Evolutionary conservation across 495 filamentous ascomycete species (phyloP), one percentile per base, ranked within the genome.

Genomic region (Immersiella caudata): DNA sequence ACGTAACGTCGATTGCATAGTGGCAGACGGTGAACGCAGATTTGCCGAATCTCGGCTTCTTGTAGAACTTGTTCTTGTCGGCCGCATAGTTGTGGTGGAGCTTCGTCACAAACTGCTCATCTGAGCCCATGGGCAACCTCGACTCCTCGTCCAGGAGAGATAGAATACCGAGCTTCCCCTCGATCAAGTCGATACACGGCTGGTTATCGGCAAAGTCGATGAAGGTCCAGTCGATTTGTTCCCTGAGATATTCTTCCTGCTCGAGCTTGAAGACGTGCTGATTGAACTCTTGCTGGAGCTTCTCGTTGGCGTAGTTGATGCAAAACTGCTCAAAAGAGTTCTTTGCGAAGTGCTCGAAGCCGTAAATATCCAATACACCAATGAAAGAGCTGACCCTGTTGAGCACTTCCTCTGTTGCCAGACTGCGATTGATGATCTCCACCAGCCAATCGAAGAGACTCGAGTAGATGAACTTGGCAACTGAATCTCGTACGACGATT

Each of bases 271-370:
- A 99, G n/a, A 99, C 95, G 71, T 99, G 95, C 78, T 96, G 93
- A 78, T 99, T 99, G 83, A 99, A 99, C 73, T 99, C 96, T 75
- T 99, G 95, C 75, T 99, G 95, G 36, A 99, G 81, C 78, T 99
- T 99, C 79, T 99, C 95, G 79, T 99, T 99, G 76, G 95, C 95
- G 72, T 98, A 99, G 81, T 99, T 99, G 85, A 99, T 99, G 78
- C 95, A 99, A 79, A 99, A 99, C 77, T 99, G 95, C 79, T 99
- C 95, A 73, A 99, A 99, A 9, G 96, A 98, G 83, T 99, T 99
- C 82, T 97, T 97, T 60, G 96, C 94, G 73, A 99, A 99, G 80
- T 99, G 95, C 78, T 99, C 95, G 77, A 99, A 99, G 52, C 95
- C 95, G 82, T 99, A 99, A 71, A 99, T 99, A 92, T 99, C 95